Evolutionary conservation across 352 stramenopile species (phyloP), one percentile per base, ranked within the genome.

Genomic region (Pythium plurisporium): DNA sequence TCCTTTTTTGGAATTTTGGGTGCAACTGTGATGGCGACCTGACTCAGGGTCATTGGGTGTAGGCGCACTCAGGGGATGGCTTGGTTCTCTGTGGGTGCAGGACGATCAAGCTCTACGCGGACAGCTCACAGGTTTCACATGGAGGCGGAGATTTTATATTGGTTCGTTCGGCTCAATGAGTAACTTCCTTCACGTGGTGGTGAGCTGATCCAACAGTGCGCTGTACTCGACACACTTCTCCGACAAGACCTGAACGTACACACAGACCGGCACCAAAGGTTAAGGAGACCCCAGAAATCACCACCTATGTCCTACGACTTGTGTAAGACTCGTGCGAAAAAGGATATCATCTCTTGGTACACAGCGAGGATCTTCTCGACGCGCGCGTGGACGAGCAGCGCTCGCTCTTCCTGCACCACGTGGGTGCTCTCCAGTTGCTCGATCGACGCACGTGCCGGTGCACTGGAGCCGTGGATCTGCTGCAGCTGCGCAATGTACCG

Each of bases 151-250:
- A 37, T 15, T 37, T 5, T 15, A 5, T 37, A 37, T n/a, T n/a
- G n/a, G n/a, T n/a, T n/a, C n/a, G n/a, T n/a, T n/a, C n/a, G n/a
- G n/a, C n/a, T n/a, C n/a, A n/a, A n/a, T n/a, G n/a, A n/a, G n/a
- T n/a, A n/a, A n/a, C n/a, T n/a, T n/a, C n/a, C n/a, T n/a, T n/a
- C n/a, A n/a, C n/a, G n/a, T n/a, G n/a, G n/a, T 37, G 3, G 69
- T 56, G 5, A 88, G 44, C 45, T 88, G 72, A 23, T 88, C 72
- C 50, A 88, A 59, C 29, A 88, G 45, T 11, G 67, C 49, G 41
- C 70, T 78, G 65, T 74, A 80, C 70, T 88, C 75, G 62, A 86
- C 78, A 50, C 72, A 86, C 55, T 89, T 89, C 62, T 84, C 72
- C 2, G 79, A 89, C 52, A 89, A 55, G 44, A 86, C 65, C 65